phyloP scores from a whole-genome alignment of 1,139 yeast genomes.

The Taphrina flavorubra region DNA sequence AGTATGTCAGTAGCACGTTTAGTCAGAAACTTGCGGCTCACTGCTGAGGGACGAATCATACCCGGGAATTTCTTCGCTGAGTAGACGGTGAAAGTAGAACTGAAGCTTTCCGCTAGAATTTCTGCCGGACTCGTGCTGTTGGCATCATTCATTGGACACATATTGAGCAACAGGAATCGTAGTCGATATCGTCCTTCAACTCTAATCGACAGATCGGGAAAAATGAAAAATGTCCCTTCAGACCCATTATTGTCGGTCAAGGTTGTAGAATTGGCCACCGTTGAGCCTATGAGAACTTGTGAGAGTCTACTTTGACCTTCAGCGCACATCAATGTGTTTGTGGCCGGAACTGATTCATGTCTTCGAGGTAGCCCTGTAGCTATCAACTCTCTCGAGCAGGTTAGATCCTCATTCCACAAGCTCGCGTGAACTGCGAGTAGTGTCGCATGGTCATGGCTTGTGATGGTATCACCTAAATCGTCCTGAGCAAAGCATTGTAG shows the following conservation, averaged over 20 bases:
- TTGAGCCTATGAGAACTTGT: slow-evolving; percentile 36
- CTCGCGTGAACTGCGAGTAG: slow-evolving; percentile 35
- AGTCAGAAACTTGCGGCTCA: neutral
- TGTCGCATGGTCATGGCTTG: slow-evolving; percentile 9
- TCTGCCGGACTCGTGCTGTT: neutral
- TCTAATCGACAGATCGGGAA: slow-evolving; percentile 52
- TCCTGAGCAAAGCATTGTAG: slow-evolving; percentile 21
- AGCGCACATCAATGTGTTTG: neutral
- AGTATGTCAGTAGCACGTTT: neutral
- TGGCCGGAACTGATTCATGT: neutral
- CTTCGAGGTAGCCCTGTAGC: slow-evolving; percentile 1
- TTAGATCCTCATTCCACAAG: slow-evolving; percentile 21
- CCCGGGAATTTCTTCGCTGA: slow-evolving; percentile 54
- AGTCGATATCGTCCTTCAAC: slow-evolving; percentile 52
- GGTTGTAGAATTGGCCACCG: slow-evolving; percentile 17
- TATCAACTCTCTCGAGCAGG: slow-evolving; percentile 22
- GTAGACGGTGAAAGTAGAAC: slow-evolving; percentile 50
- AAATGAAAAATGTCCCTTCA: slow-evolving; percentile 48
- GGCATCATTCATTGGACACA: neutral
- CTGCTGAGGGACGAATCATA: slow-evolving; percentile 42
- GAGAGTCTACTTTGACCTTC: slow-evolving; percentile 6
- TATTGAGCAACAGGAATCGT: slow-evolving; percentile 49
- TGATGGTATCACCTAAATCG: neutral
- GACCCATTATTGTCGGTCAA: slow-evolving; percentile 26
- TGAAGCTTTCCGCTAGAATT: slow-evolving; percentile 46